A percentile compares a stretch with the other conserved stretches of the same genome.
Conservation (phyloP, 2,329 filamentous ascomycete genomes). For the Arthroderma sp. region DNA sequence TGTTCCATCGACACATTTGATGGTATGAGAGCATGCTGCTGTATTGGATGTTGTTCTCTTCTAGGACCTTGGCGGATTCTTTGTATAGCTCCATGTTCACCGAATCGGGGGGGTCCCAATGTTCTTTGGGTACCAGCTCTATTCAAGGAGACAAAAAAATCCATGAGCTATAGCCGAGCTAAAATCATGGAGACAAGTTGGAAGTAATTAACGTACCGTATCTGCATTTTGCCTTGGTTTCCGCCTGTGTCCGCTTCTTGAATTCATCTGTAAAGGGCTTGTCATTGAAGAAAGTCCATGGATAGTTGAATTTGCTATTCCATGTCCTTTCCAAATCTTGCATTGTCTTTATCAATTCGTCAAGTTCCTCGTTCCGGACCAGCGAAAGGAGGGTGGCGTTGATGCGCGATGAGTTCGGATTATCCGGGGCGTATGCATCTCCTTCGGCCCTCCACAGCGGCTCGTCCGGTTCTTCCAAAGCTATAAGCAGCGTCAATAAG, state of each 20-base stretch:
- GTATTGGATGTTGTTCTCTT: constrained; percentile 82
- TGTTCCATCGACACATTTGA: constrained; percentile 99
- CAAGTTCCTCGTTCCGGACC: constrained; percentile 81
- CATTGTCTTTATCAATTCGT: constrained; percentile 79
- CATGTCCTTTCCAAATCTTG: constrained; percentile 81
- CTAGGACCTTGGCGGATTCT: constrained; percentile 70
- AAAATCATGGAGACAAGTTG: neutral
- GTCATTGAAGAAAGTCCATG: constrained; percentile 99
- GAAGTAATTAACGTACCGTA: constrained; percentile 48
- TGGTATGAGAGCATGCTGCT: constrained; percentile 82
- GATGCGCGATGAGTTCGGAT: constrained; percentile 65
- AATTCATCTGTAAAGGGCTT: constrained; percentile 88
- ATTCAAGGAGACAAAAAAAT: constrained; percentile 4
- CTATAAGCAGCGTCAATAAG: constrained; percentile 34
- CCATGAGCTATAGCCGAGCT: neutral
- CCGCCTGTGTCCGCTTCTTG: constrained; percentile 64
- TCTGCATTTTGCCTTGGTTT: constrained; percentile 74
- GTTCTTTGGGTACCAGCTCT: constrained; percentile 86
- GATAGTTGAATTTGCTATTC: constrained; percentile 99
- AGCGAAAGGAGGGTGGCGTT: constrained; percentile 86
- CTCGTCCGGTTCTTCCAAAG: constrained; percentile 70
- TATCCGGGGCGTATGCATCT: constrained; percentile 64
- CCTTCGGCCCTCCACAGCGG: constrained; percentile 58
- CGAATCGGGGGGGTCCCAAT: constrained; percentile 87
- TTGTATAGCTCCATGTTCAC: constrained; percentile 77